Conservation (phyloP, 148 eudicot species). For the Suaeda aralocaspica region DNA sequence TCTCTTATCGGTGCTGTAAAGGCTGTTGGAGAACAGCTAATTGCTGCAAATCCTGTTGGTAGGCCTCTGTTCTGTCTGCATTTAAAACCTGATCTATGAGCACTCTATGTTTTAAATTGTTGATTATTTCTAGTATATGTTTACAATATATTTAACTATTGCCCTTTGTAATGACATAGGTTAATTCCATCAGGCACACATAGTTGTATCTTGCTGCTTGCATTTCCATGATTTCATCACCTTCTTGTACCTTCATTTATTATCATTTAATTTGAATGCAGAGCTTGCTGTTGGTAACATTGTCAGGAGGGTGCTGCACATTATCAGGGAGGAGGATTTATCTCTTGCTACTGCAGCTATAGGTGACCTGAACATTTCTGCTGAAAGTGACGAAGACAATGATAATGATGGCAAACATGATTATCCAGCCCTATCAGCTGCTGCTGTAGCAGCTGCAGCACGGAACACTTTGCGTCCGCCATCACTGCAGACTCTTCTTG, state of each 20-base stretch:
- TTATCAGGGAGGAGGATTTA: constrained; percentile 89
- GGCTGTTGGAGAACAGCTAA: constrained; percentile 69
- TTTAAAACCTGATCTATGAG: neutral
- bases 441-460: constrained; percentile 88
- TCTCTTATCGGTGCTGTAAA: constrained; percentile 75
- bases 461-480: constrained; percentile 90
- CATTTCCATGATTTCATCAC: neutral
- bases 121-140: neutral
- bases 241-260: neutral
- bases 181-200: neutral
- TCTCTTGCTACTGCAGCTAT: constrained; percentile 76
- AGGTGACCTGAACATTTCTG: constrained; percentile 63
- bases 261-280: constrained; percentile 31
- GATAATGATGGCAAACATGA: constrained; percentile 38
- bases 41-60: constrained; percentile 93
- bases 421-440: constrained; percentile 73
- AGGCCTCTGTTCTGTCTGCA: constrained; percentile 20
- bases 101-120: neutral
- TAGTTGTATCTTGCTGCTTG: neutral
- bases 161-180: too few relatives aligned
- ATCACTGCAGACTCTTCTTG: constrained; percentile 93
- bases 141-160: too few relatives aligned
- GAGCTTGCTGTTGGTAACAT: constrained; percentile 98
- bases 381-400: constrained; percentile 78
- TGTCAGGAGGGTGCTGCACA: constrained; percentile 87